Evolutionary conservation across 2,329 filamentous ascomycete genomes (phyloP), one percentile per base, ranked within the genome.

Genomic region (Pyrenochaeta sp.): DNA sequence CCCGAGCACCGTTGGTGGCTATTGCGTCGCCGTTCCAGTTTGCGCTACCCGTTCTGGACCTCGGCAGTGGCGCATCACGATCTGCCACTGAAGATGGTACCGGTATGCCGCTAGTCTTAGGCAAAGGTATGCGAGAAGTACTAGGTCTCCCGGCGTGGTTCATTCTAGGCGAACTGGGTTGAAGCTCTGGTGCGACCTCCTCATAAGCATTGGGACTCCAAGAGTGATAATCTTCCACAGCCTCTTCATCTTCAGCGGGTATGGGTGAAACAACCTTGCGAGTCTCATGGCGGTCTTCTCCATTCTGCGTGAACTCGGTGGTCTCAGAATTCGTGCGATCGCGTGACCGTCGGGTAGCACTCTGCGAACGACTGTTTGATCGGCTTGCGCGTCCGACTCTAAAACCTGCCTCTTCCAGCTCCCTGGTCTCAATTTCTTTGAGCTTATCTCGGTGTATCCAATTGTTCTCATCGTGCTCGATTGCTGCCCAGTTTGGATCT

Each of bases 361-460:
- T 75, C 52, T 76, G 69, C 10, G 77, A 77, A 39, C 73, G 68
- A 56, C 75, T 78, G 62, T 76, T 76, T 15, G 74, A 75, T 47
- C 77, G 68, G 56, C 74, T 77, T 42, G 67, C 58, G 45, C 78
- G 84, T 56, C 80, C 82, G 79, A 62, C 88, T 82, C 59, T 81
- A 67, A 93, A 88, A 30, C 91, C 91, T 6, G 91, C 91, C 58
- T 90, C 91, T 74, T 92, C 90, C 61, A 95, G 83, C 78, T 95
- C 91, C 71, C 89, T 85, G 66, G 83, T 94, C 78, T 95, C 91
- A 66, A 94, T 95, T 72, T 86, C 87, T 53, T 90, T 91, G 60
- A 95, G 80, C 78, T 94, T 94, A 78, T 95, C 91, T 55, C 91
- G 83, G 72, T 95, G 91, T 68, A 95, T 94, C 91, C 91, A 95